These are phyloP conservation scores for Novymonas esmeraldas DNA, from an alignment of 208 protist species.

Conservation along the genomic window DNA sequence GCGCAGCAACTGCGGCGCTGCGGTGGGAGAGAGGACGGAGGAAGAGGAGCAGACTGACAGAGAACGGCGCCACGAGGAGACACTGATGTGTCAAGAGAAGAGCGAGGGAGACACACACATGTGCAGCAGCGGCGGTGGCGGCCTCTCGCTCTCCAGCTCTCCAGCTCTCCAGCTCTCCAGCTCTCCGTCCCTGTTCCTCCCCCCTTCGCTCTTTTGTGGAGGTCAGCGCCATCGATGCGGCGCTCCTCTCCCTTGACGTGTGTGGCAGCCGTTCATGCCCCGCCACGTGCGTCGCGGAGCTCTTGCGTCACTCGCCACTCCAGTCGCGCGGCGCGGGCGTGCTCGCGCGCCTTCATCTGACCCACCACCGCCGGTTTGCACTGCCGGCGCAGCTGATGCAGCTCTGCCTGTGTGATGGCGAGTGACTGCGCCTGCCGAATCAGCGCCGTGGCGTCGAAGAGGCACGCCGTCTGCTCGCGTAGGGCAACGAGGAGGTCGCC, in stretches of 20 bases:
- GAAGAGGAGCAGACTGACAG: neutral
- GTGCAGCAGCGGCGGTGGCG: no score
- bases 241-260: no score
- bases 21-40: neutral
- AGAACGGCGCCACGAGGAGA: neutral
- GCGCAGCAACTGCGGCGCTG: neutral
- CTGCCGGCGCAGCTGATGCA: conserved; percentile 48
- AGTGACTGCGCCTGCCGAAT: conserved; percentile 26
- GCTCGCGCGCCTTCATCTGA: conserved; percentile 28
- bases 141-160: no score
- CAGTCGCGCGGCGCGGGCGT: conserved; percentile 7
- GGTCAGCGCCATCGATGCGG: no score
- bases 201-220: no score
- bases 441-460: conserved; percentile 50
- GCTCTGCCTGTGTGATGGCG: conserved; percentile 24
- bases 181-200: no score
- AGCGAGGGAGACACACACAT: neutral
- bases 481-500: conserved; percentile 45
- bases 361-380: conserved; percentile 28
- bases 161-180: no score
- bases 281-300: conserved; percentile 4
- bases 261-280: neutral
- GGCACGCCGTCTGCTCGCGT: conserved; percentile 18
- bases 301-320: conserved; percentile 36
- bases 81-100: no score